Conservation (phyloP, 2,329 filamentous ascomycete species). For the Hymenoscyphus infarciens region DNA sequence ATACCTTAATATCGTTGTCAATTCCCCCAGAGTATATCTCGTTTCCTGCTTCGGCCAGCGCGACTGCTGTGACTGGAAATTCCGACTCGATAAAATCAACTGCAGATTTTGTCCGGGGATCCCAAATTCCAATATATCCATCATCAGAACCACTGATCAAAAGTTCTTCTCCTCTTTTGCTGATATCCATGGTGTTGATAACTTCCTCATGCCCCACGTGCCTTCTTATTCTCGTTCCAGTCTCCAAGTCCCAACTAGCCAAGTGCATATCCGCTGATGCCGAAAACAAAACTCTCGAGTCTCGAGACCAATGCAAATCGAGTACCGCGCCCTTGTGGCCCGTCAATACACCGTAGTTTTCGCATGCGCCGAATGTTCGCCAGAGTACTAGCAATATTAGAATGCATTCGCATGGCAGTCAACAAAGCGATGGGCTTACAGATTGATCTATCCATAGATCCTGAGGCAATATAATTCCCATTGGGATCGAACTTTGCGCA, state of each 20-base stretch:
- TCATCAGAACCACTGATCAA: conserved; percentile 91
- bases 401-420: conserved; percentile 14
- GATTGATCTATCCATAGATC: conserved; percentile 91
- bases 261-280: conserved; percentile 91
- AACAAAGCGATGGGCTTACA: conserved; percentile 48
- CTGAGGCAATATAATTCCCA: conserved; percentile 86
- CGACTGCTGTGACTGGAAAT: conserved; percentile 87
- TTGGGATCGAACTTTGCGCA: conserved; percentile 84
- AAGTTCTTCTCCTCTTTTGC: conserved; percentile 83
- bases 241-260: conserved; percentile 92
- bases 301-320: conserved; percentile 94
- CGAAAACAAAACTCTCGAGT: conserved; percentile 85
- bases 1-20: conserved; percentile 95
- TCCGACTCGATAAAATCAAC: conserved; percentile 85
- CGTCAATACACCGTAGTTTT: conserved; percentile 85
- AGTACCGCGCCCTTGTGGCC: conserved; percentile 90
- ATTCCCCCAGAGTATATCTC: conserved; percentile 94
- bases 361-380: conserved; percentile 87
- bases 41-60: conserved; percentile 89
- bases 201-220: conserved; percentile 93
- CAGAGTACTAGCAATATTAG: conserved; percentile 67
- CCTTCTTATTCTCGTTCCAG: conserved; percentile 84
- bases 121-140: conserved; percentile 92
- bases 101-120: conserved; percentile 85
- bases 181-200: conserved; percentile 89